A percentile compares a stretch with the other conserved stretches of the same genome.
These are phyloP conservation scores for Lolium perenne DNA, from an alignment of 176 grass and related monocot genomes.

Conservation along the genomic window DNA sequence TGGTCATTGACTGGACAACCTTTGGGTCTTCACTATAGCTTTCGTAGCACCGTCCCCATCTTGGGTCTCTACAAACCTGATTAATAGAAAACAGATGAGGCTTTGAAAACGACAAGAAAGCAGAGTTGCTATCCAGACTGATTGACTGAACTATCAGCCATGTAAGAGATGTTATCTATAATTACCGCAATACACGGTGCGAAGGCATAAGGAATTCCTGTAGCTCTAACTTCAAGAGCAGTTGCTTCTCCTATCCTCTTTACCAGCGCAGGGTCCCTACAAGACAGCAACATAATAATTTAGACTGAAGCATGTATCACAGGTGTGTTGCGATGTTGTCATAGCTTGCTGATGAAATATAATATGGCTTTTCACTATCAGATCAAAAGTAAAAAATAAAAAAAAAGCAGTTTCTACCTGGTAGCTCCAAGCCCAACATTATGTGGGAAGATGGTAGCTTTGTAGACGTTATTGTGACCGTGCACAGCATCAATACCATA, in stretches of 20 bases:
- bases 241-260: constrained; percentile 77
- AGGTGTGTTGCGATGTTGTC: not conserved
- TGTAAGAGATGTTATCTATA: constrained; percentile 10
- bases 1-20: constrained; percentile 70
- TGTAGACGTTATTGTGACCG: constrained; percentile 77
- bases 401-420: constrained; percentile 40
- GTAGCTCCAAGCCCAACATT: constrained; percentile 87
- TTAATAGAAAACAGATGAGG: constrained; percentile 11
- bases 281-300: constrained; percentile 5
- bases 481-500: constrained; percentile 86
- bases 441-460: constrained; percentile 82
- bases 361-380: not conserved
- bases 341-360: not conserved
- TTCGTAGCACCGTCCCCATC: constrained; percentile 88
- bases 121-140: not conserved
- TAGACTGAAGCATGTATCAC: not conserved
- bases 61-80: constrained; percentile 90
- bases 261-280: constrained; percentile 66
- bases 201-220: constrained; percentile 75
- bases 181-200: constrained; percentile 83
- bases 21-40: constrained; percentile 79
- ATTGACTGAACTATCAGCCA: constrained; percentile 11
- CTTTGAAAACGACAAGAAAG: not conserved
- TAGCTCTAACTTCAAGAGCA: constrained; percentile 86
- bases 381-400: not conserved